Evolutionary conservation across 805 yeast genomes (phyloP), one percentile per base, ranked within the genome.

Genomic region (Candida mattraensis): DNA sequence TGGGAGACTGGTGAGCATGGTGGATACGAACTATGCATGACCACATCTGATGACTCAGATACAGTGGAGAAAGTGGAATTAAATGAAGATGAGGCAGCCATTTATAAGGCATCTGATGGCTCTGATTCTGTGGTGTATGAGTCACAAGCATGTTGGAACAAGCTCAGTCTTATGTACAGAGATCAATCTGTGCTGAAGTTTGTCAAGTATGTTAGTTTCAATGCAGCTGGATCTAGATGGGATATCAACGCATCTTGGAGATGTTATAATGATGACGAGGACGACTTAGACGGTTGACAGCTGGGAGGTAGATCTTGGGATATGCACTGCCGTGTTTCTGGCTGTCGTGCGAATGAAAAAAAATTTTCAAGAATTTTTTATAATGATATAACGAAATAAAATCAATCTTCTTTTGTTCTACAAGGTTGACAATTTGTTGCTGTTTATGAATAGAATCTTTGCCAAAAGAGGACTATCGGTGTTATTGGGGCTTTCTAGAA

Each of bases 1-100:
- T 91, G 97, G 96, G 86, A 78, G 31, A 68, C 76, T 21, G 95
- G 95, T n/a, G 95, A 87, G 51, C 64, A 71, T 31, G 99, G 99
- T 23, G 99, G 97, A 2, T 93, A 94, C 61, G 97, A 93, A 54
- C 66, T 94, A 35, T 82, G 91, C 53, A 86, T 93, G 95, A 67
- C 72, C n/a, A 65, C 72, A 42, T n/a, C n/a, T n/a, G 76, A 75
- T 28, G 69, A 63, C 2, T 70, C 61, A 1, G 70, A 63, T 3
- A 13, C 37, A 9, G 67, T 58, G 4, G 70, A 63, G 3, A 73
- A 66, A 16, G 72, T 64, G 15, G 39, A 39, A 15, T 67, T 58
- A 12, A 58, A 60, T 35, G 64, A 57, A 52, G 87, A 82, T 42
- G 96, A 88, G 54, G 96, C 96, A 7, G 95, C 96, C 0, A 81